phyloP scores from a whole-genome alignment of 495 filamentous ascomycete genomes.

The Parmelia sp. region DNA sequence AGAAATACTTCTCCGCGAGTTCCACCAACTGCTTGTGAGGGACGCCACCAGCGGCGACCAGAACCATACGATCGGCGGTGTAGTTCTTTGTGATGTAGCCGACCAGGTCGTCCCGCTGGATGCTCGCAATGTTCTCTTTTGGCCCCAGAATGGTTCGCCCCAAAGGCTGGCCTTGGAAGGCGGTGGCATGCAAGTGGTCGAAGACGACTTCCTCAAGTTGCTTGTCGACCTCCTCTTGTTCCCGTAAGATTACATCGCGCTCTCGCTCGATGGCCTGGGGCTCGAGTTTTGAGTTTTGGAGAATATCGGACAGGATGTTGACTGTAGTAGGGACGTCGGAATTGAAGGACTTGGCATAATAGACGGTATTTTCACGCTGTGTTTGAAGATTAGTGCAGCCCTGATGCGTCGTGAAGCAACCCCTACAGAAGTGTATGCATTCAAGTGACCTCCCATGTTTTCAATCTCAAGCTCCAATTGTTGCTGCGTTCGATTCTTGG shows the following conservation, averaged over 20 bases:
- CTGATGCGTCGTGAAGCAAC: constrained; percentile 20
- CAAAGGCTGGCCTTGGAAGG: constrained; percentile 90
- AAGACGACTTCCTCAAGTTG: constrained; percentile 99
- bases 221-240: constrained; percentile 99
- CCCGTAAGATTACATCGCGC: constrained; percentile 94
- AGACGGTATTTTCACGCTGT: constrained; percentile 97
- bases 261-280: constrained; percentile 87
- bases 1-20: constrained; percentile 95
- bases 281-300: constrained; percentile 98
- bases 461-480: constrained; percentile 99
- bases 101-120: constrained; percentile 78
- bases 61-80: constrained; percentile 97
- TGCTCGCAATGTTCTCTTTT: constrained; percentile 96
- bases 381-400: constrained; percentile 5
- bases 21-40: constrained; percentile 91
- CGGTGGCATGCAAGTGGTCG: constrained; percentile 97
- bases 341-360: constrained; percentile 99
- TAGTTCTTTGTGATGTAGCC: constrained; percentile 99
- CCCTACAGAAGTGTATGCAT: constrained; percentile 97
- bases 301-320: constrained; percentile 97
- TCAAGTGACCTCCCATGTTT: constrained; percentile 99
- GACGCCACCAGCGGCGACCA: constrained; percentile 90
- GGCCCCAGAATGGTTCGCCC: constrained; percentile 97
- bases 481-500: constrained; percentile 83
- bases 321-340: constrained; percentile 90